Evolutionary conservation across 2,329 filamentous ascomycete species (phyloP).

Genomic region (Thelonectria discophora): DNA sequence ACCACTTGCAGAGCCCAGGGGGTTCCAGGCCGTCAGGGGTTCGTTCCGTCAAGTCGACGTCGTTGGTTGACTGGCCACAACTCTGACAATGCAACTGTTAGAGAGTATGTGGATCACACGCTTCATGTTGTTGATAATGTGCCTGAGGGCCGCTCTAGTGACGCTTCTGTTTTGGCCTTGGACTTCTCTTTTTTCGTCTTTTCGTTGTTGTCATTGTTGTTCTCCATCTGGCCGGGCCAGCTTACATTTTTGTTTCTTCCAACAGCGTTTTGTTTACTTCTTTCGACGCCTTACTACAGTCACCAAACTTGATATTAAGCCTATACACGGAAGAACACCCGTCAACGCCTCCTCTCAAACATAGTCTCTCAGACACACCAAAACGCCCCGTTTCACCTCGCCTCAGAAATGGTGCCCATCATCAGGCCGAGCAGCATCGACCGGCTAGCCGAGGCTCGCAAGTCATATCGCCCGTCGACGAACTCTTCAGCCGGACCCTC

Average conservation of each 20-base stretch:
- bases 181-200: conserved; percentile 31
- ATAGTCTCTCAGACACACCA: not conserved
- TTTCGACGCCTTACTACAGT: not conserved
- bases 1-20: conserved; percentile 1
- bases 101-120: conserved; percentile 29
- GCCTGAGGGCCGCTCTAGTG: conserved; percentile 35
- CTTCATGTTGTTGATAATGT: conserved; percentile 37
- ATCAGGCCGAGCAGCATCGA: conserved; percentile 36
- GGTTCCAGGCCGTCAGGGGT: conserved; percentile 9
- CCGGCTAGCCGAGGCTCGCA: conserved; percentile 33
- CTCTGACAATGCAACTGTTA: conserved; percentile 35
- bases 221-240: conserved; percentile 38
- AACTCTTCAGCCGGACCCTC: conserved; percentile 35
- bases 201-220: not conserved
- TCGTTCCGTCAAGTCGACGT: conserved; percentile 4
- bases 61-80: conserved; percentile 20
- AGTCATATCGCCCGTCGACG: conserved; percentile 20
- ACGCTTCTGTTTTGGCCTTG: conserved; percentile 37
- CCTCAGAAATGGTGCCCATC: conserved; percentile 37
- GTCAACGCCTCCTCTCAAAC: not conserved
- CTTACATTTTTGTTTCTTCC: conserved; percentile 17
- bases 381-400: conserved; percentile 12
- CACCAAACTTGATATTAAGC: not conserved
- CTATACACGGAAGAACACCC: not conserved
- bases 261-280: conserved; percentile 24